Evolutionary conservation across 2,329 filamentous ascomycete species (phyloP), one percentile per base, ranked within the genome.

Genomic region (Lanzia echinophila): DNA sequence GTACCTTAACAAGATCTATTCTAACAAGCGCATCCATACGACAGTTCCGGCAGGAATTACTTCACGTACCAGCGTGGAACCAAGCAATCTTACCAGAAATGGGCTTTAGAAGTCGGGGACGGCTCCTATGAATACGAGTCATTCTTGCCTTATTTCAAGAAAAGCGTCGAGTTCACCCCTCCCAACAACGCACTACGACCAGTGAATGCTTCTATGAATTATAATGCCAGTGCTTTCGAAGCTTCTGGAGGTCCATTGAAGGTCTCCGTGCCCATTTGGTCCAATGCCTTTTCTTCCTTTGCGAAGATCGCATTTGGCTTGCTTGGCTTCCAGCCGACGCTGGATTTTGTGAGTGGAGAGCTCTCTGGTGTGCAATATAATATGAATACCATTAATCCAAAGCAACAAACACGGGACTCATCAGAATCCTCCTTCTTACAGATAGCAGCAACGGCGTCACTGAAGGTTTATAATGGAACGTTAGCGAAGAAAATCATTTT

Each of bases 121-220:
- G 46, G 69, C 1, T 63, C 67, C 2, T 81, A 77, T 69, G 71
- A 69, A 55, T 76, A 74, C 53, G 63, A 74, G 3, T 69, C 69
- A 10, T 68, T 79, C 31, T 66, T 74, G 15, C 73, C 73, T 2
- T 81, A 74, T 63, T 71, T 77, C 52, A 65, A 65, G 36, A 75
- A 72, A 54, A 58, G 57, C 32, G 54, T 60, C 10, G 43, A 48
- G 2, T 56, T 59, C 52, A 60, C 58, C 31, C 47, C 50, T 28
- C 68, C 67, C 2, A 19, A 51, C 32, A 67, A 68, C 5, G 34
- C 22, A 13, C 8, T 36, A 4, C 17, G 51, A 4, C 6, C 31
- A 3, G 12, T 22, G 3, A 53, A 53, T 22, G 34, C 51, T 3
- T 34, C 51, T 4, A 10, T 34, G 4, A 13, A 8, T 12, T 42